Conservation (phyloP, 371 early-diverging fungal species). For the Apophysomyces variabilis region DNA sequence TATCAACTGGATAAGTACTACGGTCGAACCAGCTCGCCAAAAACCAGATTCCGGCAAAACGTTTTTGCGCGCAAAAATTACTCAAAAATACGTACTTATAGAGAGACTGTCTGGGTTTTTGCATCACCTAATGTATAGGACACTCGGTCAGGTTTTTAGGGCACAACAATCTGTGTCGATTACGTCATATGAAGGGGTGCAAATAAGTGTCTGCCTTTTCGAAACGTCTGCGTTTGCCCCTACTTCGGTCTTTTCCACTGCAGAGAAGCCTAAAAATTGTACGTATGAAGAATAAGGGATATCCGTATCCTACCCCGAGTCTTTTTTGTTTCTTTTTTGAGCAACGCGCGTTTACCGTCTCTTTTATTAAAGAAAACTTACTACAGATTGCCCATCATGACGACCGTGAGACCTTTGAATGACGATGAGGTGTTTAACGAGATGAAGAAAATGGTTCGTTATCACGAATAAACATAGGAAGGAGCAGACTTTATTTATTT, state of each 20-base stretch:
- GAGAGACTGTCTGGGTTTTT: too few relatives aligned
- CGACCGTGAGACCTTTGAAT: slow-evolving; percentile 72
- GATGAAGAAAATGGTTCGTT: slow-evolving; percentile 85
- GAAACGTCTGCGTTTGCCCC: too few relatives aligned
- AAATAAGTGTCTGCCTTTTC: too few relatives aligned
- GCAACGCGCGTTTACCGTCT: not conserved
- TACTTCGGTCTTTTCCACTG: too few relatives aligned
- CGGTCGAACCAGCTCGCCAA: too few relatives aligned
- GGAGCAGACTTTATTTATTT: too few relatives aligned
- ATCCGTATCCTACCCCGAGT: not conserved
- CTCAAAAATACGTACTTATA: too few relatives aligned
- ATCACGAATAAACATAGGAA: too few relatives aligned
- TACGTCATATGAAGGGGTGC: not conserved
- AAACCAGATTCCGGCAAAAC: too few relatives aligned
- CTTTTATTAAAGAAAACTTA: not conserved
- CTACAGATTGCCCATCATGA: slow-evolving; percentile 29
- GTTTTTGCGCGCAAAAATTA: too few relatives aligned
- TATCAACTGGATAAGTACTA: too few relatives aligned
- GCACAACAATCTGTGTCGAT: not conserved
- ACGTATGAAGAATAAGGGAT: not conserved
- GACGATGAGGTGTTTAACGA: slow-evolving; percentile 91
- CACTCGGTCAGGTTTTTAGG: too few relatives aligned
- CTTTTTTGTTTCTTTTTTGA: not conserved
- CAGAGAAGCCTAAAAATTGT: not conserved
- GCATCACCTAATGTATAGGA: not conserved